phyloP scores from a whole-genome alignment of 441 rosid genomes.

The Gossypium aridum region DNA sequence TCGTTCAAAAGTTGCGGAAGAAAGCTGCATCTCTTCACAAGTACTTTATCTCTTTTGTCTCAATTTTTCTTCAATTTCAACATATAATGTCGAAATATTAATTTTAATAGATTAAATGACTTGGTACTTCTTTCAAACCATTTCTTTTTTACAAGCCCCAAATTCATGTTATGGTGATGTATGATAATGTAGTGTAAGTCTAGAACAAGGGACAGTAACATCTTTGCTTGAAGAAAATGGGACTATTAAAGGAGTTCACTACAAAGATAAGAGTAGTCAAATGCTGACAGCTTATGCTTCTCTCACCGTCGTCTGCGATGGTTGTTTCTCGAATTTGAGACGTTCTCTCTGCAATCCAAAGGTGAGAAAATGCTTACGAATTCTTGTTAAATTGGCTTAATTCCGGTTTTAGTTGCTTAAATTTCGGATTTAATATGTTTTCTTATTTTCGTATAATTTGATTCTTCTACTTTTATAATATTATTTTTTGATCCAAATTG shows the following conservation, averaged over 20 bases:
- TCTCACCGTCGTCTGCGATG: constrained; percentile 12
- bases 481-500: no score
- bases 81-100: no score
- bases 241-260: constrained; percentile 5
- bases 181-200: neutral
- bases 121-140: no score
- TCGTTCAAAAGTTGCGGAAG: constrained; percentile 12
- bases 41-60: neutral
- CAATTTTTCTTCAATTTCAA: neutral
- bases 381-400: no score
- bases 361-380: no score
- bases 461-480: no score
- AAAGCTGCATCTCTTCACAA: constrained; percentile 16
- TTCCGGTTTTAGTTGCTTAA: no score
- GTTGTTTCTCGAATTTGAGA: constrained; percentile 10
- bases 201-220: neutral
- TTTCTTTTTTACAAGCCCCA: neutral
- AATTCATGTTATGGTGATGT: no score
- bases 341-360: neutral
- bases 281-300: neutral
- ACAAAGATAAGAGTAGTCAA: constrained; percentile 5
- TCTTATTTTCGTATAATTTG: no score
- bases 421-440: no score
- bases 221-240: constrained; percentile 13
- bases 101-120: no score